Conservation (phyloP, 139 green algal genomes). For the Tetradesmus lagerheimii region DNA sequence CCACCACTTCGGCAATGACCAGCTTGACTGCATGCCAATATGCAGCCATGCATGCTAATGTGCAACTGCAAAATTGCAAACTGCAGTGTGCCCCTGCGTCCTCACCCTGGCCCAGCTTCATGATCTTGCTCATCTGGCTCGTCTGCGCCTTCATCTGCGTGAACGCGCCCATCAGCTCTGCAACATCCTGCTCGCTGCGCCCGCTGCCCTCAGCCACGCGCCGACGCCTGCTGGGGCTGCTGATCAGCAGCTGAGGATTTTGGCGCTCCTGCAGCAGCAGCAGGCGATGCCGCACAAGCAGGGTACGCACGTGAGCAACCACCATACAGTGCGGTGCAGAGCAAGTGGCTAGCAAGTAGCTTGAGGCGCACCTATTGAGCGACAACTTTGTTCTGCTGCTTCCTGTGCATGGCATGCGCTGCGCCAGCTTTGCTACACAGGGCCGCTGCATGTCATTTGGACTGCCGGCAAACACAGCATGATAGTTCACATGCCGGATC, state of each 20-base stretch:
- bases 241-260: constrained; percentile 90
- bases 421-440: too few relatives aligned
- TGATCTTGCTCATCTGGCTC: constrained; percentile 83
- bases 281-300: not conserved
- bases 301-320: not conserved
- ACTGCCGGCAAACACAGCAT: too few relatives aligned
- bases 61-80: too few relatives aligned
- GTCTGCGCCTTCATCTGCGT: constrained; percentile 81
- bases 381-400: too few relatives aligned
- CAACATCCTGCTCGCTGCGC: constrained; percentile 76
- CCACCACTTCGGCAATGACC: too few relatives aligned
- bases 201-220: constrained; percentile 76
- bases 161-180: constrained; percentile 85
- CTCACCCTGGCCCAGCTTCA: constrained; percentile 61
- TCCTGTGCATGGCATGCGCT: too few relatives aligned
- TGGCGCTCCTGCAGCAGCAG: constrained; percentile 72
- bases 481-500: too few relatives aligned
- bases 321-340: not conserved
- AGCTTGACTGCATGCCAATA: too few relatives aligned
- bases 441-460: too few relatives aligned
- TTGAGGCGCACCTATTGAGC: too few relatives aligned
- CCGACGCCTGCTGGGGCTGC: constrained; percentile 69
- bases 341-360: too few relatives aligned
- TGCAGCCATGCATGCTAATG: too few relatives aligned
- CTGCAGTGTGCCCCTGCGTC: not conserved